Base-by-base conservation (phyloP, 441 rosid species). In the Rhodomyrtus psidioides region DNA sequence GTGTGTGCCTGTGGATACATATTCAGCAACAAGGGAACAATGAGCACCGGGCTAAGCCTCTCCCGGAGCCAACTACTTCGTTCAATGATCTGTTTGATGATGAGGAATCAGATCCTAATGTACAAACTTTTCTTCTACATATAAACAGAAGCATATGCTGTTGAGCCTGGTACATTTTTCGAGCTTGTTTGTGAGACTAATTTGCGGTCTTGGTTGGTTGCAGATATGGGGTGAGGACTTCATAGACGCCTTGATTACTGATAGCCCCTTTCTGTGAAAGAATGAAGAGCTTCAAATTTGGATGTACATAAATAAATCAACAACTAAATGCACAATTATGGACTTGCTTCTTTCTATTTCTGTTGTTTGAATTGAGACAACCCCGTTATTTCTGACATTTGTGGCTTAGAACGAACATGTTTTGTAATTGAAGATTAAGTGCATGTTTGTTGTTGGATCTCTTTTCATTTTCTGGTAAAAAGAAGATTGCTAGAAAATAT, bases 141-240 rank as follows among this genome's bases (percentile, higher is more conserved):
- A 65, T 30, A 19, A 42, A 19, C 34, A 65, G 44, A 65, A 65
- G 76, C 46, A 65, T 65, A 30, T 65, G 9, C 46, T 34, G 1
- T 65, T 65, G 26, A 62, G 34, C 9, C 4, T 19, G 76, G 34
- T 19, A 9, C 9, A 39, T 62, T 21, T 65, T 65, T 30, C 6
- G 6, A 30, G 44, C 44, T 19, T 65, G 26, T 65, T 21, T 23
- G 24, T 65, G 76, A 60, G 76, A 19, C 16, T 65, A 30, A 62
- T 12, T 9, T 65, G 9, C 19, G 76, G 76, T 55, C 44, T 16
- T 27, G 55, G 87, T 51, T 44, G 55, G 13, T 42, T 91, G 83
- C 91, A 94, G 98, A 88, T 17, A 6, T 91, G 87, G 89, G 89
- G 51, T 17, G 93, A 90, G 14, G 95, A 89, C 21, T 91, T 94